Conservation (phyloP, 768 basidiomycete species). For the Podaxis rugospora region DNA sequence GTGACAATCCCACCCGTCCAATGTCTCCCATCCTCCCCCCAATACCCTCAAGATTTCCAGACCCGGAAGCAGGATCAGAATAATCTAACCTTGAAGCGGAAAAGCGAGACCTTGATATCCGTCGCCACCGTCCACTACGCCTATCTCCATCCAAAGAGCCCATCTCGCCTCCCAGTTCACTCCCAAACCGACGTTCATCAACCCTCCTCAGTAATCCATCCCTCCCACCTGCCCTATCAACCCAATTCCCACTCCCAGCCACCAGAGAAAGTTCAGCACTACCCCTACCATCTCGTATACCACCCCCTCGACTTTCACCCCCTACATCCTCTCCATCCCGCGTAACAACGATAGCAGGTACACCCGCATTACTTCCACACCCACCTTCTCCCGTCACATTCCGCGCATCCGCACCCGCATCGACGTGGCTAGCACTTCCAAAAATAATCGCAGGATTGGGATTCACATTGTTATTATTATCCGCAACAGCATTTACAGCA, state of each 20-base stretch:
- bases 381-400: not conserved
- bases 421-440: not conserved
- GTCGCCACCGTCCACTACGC: not conserved
- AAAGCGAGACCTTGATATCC: not conserved
- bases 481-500: not conserved
- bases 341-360: conserved; percentile 2
- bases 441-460: conserved; percentile 1
- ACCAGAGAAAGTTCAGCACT: not conserved
- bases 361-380: conserved; percentile 5
- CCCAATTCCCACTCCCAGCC: not conserved
- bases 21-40: not conserved
- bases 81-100: not conserved
- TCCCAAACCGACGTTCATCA: not conserved
- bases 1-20: not conserved
- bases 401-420: not conserved
- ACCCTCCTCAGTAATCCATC: not conserved
- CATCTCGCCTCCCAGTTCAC: not conserved
- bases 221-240: not conserved
- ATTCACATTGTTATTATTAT: conserved; percentile 1
- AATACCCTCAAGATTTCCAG: not conserved
- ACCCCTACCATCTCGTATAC: not conserved
- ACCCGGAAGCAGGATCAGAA: not conserved
- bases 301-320: not conserved
- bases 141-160: not conserved
- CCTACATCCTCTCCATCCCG: not conserved